A percentile compares a stretch with the other conserved stretches of the same genome.
phyloP scores from a whole-genome alignment of 2,329 filamentous ascomycete species.

The Raffaelea albimanens region DNA sequence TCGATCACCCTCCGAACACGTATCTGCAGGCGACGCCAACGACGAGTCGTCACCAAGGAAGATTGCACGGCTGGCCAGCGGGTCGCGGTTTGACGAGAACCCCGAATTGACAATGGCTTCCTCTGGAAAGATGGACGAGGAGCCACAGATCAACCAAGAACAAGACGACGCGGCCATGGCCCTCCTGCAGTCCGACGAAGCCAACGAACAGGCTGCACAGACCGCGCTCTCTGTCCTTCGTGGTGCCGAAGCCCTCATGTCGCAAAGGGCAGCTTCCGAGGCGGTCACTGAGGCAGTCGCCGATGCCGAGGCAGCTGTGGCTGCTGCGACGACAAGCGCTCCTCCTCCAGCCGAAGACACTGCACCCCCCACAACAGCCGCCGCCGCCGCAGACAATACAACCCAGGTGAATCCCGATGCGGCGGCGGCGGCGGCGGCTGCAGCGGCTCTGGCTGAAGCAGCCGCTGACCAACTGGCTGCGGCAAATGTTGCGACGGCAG shows the following conservation, averaged over 20 bases:
- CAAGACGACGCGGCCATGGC: not conserved
- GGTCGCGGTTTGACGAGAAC: constrained; percentile 10
- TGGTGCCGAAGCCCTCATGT: constrained; percentile 10
- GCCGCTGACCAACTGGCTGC: constrained; percentile 17
- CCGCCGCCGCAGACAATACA: constrained; percentile 18
- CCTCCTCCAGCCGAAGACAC: too few relatives aligned
- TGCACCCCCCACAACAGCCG: too few relatives aligned
- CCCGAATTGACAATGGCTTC: not conserved
- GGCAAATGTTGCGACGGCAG: not conserved
- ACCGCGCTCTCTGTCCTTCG: constrained; percentile 28
- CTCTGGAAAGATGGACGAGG: not conserved
- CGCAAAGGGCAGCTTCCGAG: constrained; percentile 20
- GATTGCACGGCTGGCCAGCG: constrained; percentile 36
- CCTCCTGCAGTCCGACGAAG: constrained; percentile 17
- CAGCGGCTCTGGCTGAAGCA: constrained; percentile 22
- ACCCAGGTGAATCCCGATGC: constrained; percentile 19
- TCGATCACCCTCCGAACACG: constrained; percentile 23
- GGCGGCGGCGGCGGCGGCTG: constrained; percentile 4
- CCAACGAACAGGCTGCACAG: constrained; percentile 45
- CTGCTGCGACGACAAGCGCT: constrained; percentile 30
- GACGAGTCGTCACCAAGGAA: constrained; percentile 42
- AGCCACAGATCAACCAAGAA: not conserved
- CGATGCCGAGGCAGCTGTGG: constrained; percentile 21
- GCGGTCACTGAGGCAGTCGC: constrained; percentile 31
- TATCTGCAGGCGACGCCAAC: constrained; percentile 34